These are phyloP conservation scores for Tolypocladium guangdongense DNA, from an alignment of 2,329 filamentous ascomycete genomes.

Conservation along the genomic window DNA sequence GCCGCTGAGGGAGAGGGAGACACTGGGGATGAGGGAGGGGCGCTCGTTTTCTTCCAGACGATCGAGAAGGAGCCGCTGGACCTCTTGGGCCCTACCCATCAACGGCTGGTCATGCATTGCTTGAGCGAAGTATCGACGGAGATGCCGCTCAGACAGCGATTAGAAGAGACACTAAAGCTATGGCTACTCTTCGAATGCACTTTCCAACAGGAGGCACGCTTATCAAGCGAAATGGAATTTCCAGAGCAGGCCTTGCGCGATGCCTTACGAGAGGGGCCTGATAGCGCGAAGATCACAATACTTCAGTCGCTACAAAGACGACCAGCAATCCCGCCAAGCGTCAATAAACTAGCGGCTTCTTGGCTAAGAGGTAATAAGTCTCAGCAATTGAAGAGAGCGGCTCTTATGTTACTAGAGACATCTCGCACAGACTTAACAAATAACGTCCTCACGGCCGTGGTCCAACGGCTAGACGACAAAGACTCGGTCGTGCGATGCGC, in stretches of 20 bases:
- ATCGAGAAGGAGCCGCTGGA: too few species aligned
- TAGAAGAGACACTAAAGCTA: neutral
- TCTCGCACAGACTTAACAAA: neutral
- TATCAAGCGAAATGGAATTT: neutral
- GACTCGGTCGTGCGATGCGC: too few species aligned
- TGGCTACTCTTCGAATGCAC: neutral
- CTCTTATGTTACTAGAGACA: too few species aligned
- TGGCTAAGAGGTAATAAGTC: neutral
- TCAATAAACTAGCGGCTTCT: neutral
- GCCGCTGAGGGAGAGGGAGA: too few species aligned
- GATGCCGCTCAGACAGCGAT: neutral
- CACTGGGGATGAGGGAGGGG: too few species aligned
- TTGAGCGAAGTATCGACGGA: neutral
- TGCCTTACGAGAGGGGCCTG: neutral
- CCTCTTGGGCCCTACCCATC: neutral
- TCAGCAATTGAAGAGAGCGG: too few species aligned
- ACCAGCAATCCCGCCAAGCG: neutral
- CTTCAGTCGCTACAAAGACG: neutral
- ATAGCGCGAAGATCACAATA: neutral
- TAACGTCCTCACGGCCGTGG: neutral
- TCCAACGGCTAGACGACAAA: neutral
- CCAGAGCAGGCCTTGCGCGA: neutral
- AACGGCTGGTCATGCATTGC: constrained; percentile 2
- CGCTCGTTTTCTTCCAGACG: too few species aligned
- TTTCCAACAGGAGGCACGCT: neutral